phyloP scores from a whole-genome alignment of 2,329 filamentous ascomycete genomes.

The Ramularia collo-cygni region DNA sequence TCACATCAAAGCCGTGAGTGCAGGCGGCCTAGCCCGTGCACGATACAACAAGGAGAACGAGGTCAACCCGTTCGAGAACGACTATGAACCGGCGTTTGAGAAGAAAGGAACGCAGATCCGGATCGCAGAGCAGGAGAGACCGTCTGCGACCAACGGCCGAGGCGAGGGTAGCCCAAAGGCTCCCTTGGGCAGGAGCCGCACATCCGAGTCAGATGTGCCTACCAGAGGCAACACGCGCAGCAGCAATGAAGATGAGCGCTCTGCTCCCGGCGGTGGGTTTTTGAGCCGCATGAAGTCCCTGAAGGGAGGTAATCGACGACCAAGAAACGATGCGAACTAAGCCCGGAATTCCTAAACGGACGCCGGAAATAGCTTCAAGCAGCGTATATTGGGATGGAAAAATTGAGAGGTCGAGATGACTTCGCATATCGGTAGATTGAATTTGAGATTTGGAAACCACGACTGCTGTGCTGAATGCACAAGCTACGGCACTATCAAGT shows the following conservation, averaged over 20 bases:
- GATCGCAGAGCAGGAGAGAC: slow-evolving; percentile 40
- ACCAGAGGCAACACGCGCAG: slow-evolving; percentile 24
- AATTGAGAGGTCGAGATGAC: too few relatives aligned
- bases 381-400: too few relatives aligned
- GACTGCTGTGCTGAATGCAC: too few relatives aligned
- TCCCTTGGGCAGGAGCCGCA: slow-evolving; percentile 12
- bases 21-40: slow-evolving; percentile 36
- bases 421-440: too few relatives aligned
- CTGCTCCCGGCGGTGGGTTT: slow-evolving; percentile 48
- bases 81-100: slow-evolving; percentile 64
- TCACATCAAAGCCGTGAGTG: slow-evolving; percentile 29
- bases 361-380: too few relatives aligned
- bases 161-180: slow-evolving; percentile 56
- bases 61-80: slow-evolving; percentile 67
- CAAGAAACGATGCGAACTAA: slow-evolving; percentile 23
- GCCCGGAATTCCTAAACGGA: too few relatives aligned
- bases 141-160: slow-evolving; percentile 13
- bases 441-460: too few relatives aligned
- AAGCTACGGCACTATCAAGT: too few relatives aligned
- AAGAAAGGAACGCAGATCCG: slow-evolving; percentile 56
- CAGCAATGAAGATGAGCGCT: slow-evolving; percentile 39
- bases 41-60: slow-evolving; percentile 33
- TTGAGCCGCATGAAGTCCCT: slow-evolving; percentile 75
- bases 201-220: slow-evolving; percentile 13
- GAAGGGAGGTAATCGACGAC: slow-evolving; percentile 57